phyloP scores from a whole-genome alignment of 1,284 basidiomycete genomes.

The Somion occarium region DNA sequence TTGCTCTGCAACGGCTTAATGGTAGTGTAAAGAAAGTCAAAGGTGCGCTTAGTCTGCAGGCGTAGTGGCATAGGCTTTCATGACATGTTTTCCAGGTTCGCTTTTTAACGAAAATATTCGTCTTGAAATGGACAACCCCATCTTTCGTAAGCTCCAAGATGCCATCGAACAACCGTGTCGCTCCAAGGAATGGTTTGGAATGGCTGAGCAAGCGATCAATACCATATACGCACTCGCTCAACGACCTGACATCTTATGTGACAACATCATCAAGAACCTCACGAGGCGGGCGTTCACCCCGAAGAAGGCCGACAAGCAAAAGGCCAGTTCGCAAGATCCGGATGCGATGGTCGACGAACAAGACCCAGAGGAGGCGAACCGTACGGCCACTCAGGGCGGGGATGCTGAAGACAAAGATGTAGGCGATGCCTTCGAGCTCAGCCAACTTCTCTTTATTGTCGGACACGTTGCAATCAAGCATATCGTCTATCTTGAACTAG shows the following conservation, averaged over 20 bases:
- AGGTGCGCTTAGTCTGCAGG: conserved; percentile 57
- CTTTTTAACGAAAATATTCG: conserved; percentile 85
- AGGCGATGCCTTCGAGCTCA: conserved; percentile 82
- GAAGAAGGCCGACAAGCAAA: conserved; percentile 18
- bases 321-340: conserved; percentile 29
- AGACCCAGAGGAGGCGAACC: conserved; percentile 8
- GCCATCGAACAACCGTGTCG: conserved; percentile 73
- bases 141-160: conserved; percentile 83
- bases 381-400: conserved; percentile 12
- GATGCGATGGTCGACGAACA: conserved; percentile 53
- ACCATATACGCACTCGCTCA: conserved; percentile 93
- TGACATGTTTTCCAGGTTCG: conserved; percentile 51
- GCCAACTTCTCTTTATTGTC: conserved; percentile 90
- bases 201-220: conserved; percentile 96
- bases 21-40: conserved; percentile 98
- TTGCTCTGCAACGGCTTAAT: conserved; percentile 88
- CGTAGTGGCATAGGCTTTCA: neutral
- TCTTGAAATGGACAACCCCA: conserved; percentile 82
- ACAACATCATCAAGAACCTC: conserved; percentile 78
- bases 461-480: conserved; percentile 98
- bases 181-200: conserved; percentile 92
- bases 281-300: conserved; percentile 67
- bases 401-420: conserved; percentile 44
- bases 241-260: conserved; percentile 87
- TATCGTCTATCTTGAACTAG: conserved; percentile 92